phyloP scores from a whole-genome alignment of 2,329 filamentous ascomycete genomes.

The Xylaria sp. region DNA sequence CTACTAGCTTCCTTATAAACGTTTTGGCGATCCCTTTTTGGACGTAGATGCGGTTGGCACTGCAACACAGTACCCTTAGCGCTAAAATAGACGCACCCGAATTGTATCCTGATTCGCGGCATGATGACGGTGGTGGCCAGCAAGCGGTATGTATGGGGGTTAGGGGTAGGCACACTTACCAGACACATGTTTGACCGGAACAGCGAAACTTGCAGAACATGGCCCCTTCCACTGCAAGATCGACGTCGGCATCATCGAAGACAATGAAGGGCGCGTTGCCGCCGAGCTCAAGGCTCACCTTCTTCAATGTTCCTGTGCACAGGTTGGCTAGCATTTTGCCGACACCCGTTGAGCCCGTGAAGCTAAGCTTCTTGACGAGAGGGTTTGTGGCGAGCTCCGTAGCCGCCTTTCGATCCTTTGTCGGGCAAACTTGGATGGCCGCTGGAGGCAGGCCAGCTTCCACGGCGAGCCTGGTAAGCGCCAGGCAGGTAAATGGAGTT shows the following conservation, averaged over 20 bases:
- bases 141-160: too few species aligned
- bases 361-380: constrained; percentile 76
- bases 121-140: too few species aligned
- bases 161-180: constrained; percentile 39
- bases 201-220: constrained; percentile 77
- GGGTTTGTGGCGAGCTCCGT: constrained; percentile 70
- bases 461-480: constrained; percentile 49
- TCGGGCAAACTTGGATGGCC: not conserved
- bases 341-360: constrained; percentile 70
- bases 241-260: constrained; percentile 78
- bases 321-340: constrained; percentile 73
- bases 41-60: not conserved
- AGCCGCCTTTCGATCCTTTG: not conserved
- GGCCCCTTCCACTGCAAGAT: constrained; percentile 68
- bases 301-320: constrained; percentile 73
- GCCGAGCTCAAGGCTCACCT: constrained; percentile 74
- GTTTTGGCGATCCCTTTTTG: constrained; percentile 35
- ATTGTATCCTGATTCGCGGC: too few species aligned
- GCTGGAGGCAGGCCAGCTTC: constrained; percentile 46
- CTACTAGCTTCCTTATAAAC: constrained; percentile 73
- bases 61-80: not conserved
- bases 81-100: too few species aligned
- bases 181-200: constrained; percentile 79
- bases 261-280: constrained; percentile 83
- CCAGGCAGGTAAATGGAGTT: constrained; percentile 51